Percentiles rank a stretch among this genome's conserved stretches.
Evolutionary conservation across 371 early-diverging fungal species (phyloP).

Genomic region (Fennellomyces sp.): DNA sequence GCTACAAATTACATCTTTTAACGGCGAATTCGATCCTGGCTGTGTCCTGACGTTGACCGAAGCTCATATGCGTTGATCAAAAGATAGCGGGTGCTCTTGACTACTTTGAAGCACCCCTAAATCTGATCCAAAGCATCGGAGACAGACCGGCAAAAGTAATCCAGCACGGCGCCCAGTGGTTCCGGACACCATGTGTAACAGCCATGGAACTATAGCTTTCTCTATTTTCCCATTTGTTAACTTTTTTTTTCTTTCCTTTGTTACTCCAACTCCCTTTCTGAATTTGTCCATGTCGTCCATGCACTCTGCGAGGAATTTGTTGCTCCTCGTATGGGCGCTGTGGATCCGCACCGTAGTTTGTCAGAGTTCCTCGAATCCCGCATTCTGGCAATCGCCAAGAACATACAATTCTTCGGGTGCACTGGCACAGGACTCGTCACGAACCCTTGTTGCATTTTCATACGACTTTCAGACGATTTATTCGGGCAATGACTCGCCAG

Average conservation of each 20-base stretch:
- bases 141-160: too few relatives aligned
- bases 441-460: neutral
- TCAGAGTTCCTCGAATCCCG: neutral
- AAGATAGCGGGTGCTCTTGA: too few relatives aligned
- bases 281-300: neutral
- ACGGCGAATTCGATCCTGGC: too few relatives aligned
- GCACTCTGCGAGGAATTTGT: neutral
- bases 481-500: constrained; percentile 16
- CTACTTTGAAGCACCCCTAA: too few relatives aligned
- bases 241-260: neutral
- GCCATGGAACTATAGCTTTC: neutral
- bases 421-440: constrained; percentile 16
- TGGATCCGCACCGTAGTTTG: neutral
- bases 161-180: too few relatives aligned
- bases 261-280: neutral
- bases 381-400: constrained; percentile 24
- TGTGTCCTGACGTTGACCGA: too few relatives aligned
- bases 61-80: too few relatives aligned
- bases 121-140: too few relatives aligned
- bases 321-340: neutral
- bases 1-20: too few relatives aligned
- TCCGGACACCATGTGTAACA: too few relatives aligned
- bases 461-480: constrained; percentile 41
- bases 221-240: neutral
- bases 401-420: constrained; percentile 16